Evolutionary conservation across 768 basidiomycete species (phyloP).

Genomic region (Rubroboletus pulcherrimus): DNA sequence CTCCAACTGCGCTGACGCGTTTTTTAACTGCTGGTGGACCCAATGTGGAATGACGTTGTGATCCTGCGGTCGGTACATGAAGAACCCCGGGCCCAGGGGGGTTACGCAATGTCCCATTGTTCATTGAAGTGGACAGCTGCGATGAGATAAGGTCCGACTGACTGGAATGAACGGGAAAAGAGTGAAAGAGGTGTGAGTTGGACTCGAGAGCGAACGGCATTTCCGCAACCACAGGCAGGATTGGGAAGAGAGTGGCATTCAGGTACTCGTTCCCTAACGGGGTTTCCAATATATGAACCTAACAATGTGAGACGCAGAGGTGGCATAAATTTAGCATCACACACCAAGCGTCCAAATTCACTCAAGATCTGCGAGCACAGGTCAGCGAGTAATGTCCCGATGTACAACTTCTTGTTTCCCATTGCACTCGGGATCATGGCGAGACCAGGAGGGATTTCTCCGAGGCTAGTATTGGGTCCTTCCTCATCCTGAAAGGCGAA

Average conservation of each 20-base stretch:
- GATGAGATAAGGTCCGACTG: slow-evolving; percentile 48
- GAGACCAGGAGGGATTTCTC: slow-evolving; percentile 56
- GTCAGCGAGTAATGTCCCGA: slow-evolving; percentile 86
- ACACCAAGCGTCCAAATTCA: slow-evolving; percentile 81
- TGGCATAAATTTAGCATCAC: slow-evolving; percentile 23
- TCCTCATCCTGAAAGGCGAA: slow-evolving; percentile 78
- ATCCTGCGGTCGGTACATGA: slow-evolving; percentile 17
- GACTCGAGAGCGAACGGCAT: slow-evolving; percentile 55
- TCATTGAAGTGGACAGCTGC: slow-evolving; percentile 21
- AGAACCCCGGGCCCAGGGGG: slow-evolving; percentile 38
- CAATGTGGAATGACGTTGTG: slow-evolving; percentile 51
- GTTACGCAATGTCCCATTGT: slow-evolving; percentile 48
- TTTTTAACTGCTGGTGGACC: slow-evolving; percentile 47
- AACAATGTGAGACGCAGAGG: slow-evolving; percentile 13
- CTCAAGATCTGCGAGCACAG: slow-evolving; percentile 82
- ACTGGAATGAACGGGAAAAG: slow-evolving; percentile 48
- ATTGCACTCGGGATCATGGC: slow-evolving; percentile 80
- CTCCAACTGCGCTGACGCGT: slow-evolving; percentile 58
- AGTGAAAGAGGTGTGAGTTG: slow-evolving; percentile 38
- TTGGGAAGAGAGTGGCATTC: slow-evolving; percentile 64
- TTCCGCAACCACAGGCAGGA: slow-evolving; percentile 56
- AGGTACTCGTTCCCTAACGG: slow-evolving; percentile 84
- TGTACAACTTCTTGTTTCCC: slow-evolving; percentile 83
- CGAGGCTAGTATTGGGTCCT: slow-evolving; percentile 49
- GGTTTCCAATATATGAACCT: slow-evolving; percentile 79